Evolutionary conservation across 2,329 filamentous ascomycete species (phyloP), one percentile per base, ranked within the genome.

Genomic region (Alternaria angustiovoidea): DNA sequence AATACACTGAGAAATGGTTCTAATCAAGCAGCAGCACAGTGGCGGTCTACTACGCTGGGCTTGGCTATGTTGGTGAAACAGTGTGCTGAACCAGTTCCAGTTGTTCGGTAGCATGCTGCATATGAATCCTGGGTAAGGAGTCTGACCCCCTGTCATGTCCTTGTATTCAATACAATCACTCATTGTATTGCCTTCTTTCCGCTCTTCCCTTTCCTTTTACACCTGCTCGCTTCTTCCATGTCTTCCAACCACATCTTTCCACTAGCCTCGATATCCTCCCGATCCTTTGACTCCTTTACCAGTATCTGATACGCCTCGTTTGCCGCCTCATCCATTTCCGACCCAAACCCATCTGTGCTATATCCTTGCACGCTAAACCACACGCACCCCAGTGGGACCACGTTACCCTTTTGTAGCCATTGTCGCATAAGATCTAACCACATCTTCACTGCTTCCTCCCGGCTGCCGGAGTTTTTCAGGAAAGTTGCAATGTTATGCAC

Each of bases 331-430:
- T 52, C 36, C 22, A 51, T 26, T 2, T 41, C 42, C 41, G 57
- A 22, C 16, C 24, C 39, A 52, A 63, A 55, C 7, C 46, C 54
- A 39, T 48, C 26, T n/a, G 20, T 20, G 22, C n/a, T 12, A 42
- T 6, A 54, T 5, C 34, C 49, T 14, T 47, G 26, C 2, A 47
- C 28, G 2, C 7, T 9, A 34, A 58, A 47, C 22, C 16, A 28
- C 7, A 71, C n/a, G 48, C 65, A 67, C 28, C 24, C 32, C 32
- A 63, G 47, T 22, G 66, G 68, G 20, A 44, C 36, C 36, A 59
- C 18, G 4, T 57, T 56, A 18, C 41, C 51, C 20, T 39, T 36
- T 26, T 55, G 32, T 11, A 60, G 14, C 53, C 51, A 61, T 11
- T 18, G 20, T 52, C 28, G 53, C 60, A 71, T 51, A 52, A 59